These are phyloP conservation scores for Cenchrus americanus DNA, from an alignment of 176 grass and related monocot species.

Conservation along the genomic window DNA sequence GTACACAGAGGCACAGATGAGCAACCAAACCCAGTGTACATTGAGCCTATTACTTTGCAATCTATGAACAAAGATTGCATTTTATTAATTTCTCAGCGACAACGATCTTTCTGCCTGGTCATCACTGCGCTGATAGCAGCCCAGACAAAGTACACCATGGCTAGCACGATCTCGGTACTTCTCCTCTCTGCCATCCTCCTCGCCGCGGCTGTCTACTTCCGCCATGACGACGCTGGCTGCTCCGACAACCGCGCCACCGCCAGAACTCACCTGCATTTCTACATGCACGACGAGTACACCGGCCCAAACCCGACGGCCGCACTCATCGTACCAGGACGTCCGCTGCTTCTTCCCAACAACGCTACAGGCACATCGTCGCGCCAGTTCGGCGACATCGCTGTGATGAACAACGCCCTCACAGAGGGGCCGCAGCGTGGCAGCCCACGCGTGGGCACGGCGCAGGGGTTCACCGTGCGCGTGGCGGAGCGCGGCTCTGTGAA, in stretches of 20 bases:
- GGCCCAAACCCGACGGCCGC: background rate
- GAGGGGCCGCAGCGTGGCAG: slow-evolving; percentile 14
- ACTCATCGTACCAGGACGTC: background rate
- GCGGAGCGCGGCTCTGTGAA: slow-evolving; percentile 37
- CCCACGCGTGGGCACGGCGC: slow-evolving; percentile 11
- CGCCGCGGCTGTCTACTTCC: background rate
- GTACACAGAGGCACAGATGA: background rate
- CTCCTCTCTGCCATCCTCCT: background rate
- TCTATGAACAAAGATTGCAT: background rate
- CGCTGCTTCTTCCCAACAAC: background rate
- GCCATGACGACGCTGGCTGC: too few species aligned
- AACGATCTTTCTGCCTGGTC: background rate
- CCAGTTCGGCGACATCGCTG: slow-evolving; percentile 37
- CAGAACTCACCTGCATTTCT: background rate
- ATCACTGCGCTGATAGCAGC: background rate
- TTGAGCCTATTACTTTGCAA: background rate
- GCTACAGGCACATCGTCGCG: background rate
- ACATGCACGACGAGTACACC: slow-evolving; percentile 18
- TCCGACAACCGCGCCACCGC: background rate
- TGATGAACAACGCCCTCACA: slow-evolving; percentile 42
- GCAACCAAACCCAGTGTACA: too few species aligned
- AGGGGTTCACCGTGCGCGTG: slow-evolving; percentile 40
- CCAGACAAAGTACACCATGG: background rate
- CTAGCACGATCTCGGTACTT: background rate
- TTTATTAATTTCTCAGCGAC: background rate